These are phyloP conservation scores for Arxiozyma heterogenica DNA, from an alignment of 1,139 yeast genomes.

Conservation along the genomic window DNA sequence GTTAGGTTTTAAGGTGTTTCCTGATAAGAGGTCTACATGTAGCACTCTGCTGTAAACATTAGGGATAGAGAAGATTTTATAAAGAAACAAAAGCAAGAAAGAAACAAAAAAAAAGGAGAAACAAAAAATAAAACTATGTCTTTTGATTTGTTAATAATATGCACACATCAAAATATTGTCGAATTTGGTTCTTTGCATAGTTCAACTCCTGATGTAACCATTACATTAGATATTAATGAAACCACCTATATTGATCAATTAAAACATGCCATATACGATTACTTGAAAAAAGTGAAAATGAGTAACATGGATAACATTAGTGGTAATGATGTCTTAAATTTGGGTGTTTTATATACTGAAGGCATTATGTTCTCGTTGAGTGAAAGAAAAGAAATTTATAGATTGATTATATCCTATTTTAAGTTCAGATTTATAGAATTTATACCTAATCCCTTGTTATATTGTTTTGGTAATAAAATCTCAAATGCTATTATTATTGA, in stretches of 20 bases:
- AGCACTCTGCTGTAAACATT: too few species aligned
- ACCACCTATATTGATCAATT: not conserved
- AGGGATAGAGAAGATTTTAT: too few species aligned
- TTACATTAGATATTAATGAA: not conserved
- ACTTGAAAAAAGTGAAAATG: not conserved
- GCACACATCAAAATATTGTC: not conserved
- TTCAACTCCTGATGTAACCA: not conserved
- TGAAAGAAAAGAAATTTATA: slow-evolving; percentile 2
- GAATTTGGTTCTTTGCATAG: not conserved
- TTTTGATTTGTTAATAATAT: not conserved
- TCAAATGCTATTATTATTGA: slow-evolving; percentile 2
- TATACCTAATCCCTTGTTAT: slow-evolving; percentile 1
- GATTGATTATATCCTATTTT: slow-evolving; percentile 1
- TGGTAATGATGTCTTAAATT: not conserved
- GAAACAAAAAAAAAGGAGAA: too few species aligned
- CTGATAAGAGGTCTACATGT: not conserved
- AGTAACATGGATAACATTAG: not conserved
- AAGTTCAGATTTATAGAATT: slow-evolving; percentile 1
- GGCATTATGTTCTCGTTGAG: slow-evolving; percentile 1
- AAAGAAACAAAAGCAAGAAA: too few species aligned
- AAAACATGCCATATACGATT: not conserved
- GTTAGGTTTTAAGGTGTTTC: too few species aligned
- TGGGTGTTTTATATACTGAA: slow-evolving; percentile 4
- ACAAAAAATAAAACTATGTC: not conserved
- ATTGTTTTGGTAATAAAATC: not conserved